phyloP scores from a whole-genome alignment of 192 early-diverging fungal species.

The Backusella luteola region DNA sequence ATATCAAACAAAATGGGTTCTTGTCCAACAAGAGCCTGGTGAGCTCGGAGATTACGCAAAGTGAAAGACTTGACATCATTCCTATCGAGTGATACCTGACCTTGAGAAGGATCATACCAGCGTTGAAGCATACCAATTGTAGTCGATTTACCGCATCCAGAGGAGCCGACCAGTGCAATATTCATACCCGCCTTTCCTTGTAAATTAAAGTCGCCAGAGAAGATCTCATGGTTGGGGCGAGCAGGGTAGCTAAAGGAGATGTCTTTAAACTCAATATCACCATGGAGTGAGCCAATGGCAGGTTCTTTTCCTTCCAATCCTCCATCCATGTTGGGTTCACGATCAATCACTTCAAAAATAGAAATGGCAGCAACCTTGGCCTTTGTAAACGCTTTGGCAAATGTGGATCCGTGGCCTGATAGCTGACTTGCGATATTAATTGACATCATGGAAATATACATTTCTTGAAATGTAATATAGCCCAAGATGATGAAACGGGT shows the following conservation, averaged over 20 bases:
- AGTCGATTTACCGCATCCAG: conserved; percentile 84
- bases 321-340: conserved; percentile 66
- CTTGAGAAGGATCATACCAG: conserved; percentile 72
- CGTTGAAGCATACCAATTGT: conserved; percentile 67
- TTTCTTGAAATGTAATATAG: conserved; percentile 12
- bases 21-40: conserved; percentile 88
- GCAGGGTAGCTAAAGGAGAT: conserved; percentile 67
- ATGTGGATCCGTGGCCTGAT: conserved; percentile 63
- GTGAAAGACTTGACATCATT: conserved; percentile 61
- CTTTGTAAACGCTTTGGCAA: conserved; percentile 75
- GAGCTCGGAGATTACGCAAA: conserved; percentile 61
- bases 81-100: conserved; percentile 60
- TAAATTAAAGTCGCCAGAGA: conserved; percentile 36
- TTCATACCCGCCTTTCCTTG: conserved; percentile 64
- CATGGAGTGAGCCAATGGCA: conserved; percentile 16
- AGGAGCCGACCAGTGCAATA: conserved; percentile 84
- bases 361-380: conserved; percentile 74
- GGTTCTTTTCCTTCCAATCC: conserved; percentile 40
- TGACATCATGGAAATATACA: conserved; percentile 20
- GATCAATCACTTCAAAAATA: conserved; percentile 72
- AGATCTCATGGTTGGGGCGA: conserved; percentile 53
- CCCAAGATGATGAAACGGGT: conserved; percentile 27
- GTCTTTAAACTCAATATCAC: conserved; percentile 38
- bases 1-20: conserved; percentile 92
- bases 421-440: conserved; percentile 35